A percentile compares a stretch with the other conserved stretches of the same genome.
Evolutionary conservation across 1,139 yeast genomes (phyloP).

Genomic region (Lodderomyces oxycetoniae): DNA sequence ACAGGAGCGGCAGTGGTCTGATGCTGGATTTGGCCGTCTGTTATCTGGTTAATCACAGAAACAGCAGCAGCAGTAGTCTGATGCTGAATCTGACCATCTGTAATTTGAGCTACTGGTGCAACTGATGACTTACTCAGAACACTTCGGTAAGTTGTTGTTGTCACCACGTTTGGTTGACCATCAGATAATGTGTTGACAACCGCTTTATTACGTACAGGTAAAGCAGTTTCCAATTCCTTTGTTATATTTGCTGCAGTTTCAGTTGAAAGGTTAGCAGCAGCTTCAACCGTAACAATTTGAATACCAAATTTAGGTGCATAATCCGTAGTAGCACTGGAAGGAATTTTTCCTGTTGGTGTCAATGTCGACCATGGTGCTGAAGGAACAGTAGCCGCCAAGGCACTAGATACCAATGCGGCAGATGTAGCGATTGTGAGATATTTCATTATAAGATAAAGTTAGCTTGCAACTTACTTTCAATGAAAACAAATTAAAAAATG

Average conservation of each 20-base stretch:
- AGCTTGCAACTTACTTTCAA: neutral
- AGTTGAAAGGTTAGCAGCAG: slow-evolving; percentile 16
- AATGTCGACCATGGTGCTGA: slow-evolving; percentile 70
- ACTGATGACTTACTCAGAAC: slow-evolving; percentile 23
- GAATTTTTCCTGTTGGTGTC: slow-evolving; percentile 55
- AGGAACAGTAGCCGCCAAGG: slow-evolving; percentile 60
- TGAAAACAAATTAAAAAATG: neutral
- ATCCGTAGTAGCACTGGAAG: slow-evolving; percentile 56
- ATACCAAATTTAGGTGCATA: slow-evolving; percentile 64
- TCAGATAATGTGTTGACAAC: slow-evolving; percentile 20
- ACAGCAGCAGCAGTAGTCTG: slow-evolving; percentile 21
- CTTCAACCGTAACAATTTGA: slow-evolving; percentile 50
- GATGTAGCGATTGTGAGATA: slow-evolving; percentile 20
- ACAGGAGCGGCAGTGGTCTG: slow-evolving; percentile 23
- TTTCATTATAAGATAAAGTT: slow-evolving; percentile 22
- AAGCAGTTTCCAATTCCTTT: slow-evolving; percentile 9
- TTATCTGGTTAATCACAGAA: slow-evolving; percentile 31
- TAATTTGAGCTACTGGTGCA: slow-evolving; percentile 36
- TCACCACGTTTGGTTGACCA: slow-evolving; percentile 15
- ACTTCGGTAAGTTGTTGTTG: slow-evolving; percentile 18
- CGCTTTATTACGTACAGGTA: slow-evolving; percentile 31
- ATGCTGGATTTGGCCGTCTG: slow-evolving; percentile 40
- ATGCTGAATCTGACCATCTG: slow-evolving; percentile 44
- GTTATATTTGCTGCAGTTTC: slow-evolving; percentile 19
- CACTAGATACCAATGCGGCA: slow-evolving; percentile 24